Base-by-base conservation (phyloP, 2,329 filamentous ascomycete species). In the Chaetomium olivaceum region DNA sequence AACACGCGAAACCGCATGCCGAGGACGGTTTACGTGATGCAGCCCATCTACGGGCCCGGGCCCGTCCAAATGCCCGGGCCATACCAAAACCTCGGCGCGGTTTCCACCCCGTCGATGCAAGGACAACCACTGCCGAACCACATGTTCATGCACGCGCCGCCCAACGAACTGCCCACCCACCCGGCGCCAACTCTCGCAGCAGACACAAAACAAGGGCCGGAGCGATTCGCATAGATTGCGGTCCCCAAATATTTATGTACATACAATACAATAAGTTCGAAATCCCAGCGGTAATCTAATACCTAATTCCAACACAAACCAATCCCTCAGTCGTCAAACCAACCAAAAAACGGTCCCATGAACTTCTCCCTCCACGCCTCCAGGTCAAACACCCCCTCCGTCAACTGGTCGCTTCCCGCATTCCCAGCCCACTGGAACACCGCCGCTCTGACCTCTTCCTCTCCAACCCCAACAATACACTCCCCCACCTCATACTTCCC, bases 1-100 rank as follows among this genome's bases (percentile, higher is more conserved):
- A 59, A 67, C 50, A 55, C 55, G 1, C 65, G 65, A 64, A 71
- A 69, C 48, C 29, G 48, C 4, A 52, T 65, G 43, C 63, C 61
- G 16, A 23, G 46, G 19, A 62, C 58, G 11, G 31, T 65, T 14
- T 65, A 65, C 11, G 58, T 62, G 19, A 58, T 65, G 58, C 63
- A 61, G 46, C 58, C 63, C 19, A 16, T 58, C 39, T 57, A 57
- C 31, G 52, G 57, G 21, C 21, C 58, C 9, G 27, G 21, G 33
- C 19, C 23, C 1, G 56, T n/a, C 19, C 54, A 57, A 3, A 36
- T 52, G 3, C 58, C 58, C 12, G 51, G 57, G 2, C 27, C 14
- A 16, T 60, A 60, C 62, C 62, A 64, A 14, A 58, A 57, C 11
- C 62, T 64, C 21, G 62, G 50, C 4, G 8, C 31, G 2, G 3